phyloP scores from a whole-genome alignment of 306 rosid species.

The Cucurbita maxima region DNA sequence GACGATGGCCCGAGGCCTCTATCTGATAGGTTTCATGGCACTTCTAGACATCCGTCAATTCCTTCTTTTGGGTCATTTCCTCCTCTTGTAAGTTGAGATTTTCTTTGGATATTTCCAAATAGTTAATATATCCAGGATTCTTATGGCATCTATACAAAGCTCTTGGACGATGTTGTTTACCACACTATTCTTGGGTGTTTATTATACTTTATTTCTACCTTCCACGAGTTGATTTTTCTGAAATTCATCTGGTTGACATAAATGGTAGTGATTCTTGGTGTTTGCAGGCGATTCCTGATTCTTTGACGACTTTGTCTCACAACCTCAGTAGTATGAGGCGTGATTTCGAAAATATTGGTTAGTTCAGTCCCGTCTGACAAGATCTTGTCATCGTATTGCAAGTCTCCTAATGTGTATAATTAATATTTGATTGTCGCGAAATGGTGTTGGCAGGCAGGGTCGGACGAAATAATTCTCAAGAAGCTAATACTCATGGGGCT shows the following conservation, averaged over 20 bases:
- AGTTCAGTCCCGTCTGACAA: constrained; percentile 16
- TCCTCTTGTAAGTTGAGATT: constrained; percentile 51
- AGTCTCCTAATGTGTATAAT: not conserved
- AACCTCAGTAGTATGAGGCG: constrained; percentile 45
- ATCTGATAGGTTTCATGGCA: constrained; percentile 38
- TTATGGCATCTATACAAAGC: too few species aligned
- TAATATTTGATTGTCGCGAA: not conserved
- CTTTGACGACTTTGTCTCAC: constrained; percentile 78
- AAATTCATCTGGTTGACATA: constrained; percentile 2
- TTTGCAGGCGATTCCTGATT: constrained; percentile 79
- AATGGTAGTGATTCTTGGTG: constrained; percentile 12
- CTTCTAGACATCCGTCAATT: constrained; percentile 42
- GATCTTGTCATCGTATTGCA: constrained; percentile 8
- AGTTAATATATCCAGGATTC: not conserved
- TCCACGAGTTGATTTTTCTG: not conserved
- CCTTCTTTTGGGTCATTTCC: constrained; percentile 53
- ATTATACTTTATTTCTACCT: not conserved
- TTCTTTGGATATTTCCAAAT: not conserved
- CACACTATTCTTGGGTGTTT: not conserved
- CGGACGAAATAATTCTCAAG: constrained; percentile 34
- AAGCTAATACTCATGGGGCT: constrained; percentile 20
- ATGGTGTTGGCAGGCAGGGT: constrained; percentile 46
- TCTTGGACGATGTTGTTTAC: too few species aligned
- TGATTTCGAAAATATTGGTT: constrained; percentile 67
- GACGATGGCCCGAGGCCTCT: constrained; percentile 34